Conservation (phyloP, 306 rosid species). For the Prunus fruticosa region DNA sequence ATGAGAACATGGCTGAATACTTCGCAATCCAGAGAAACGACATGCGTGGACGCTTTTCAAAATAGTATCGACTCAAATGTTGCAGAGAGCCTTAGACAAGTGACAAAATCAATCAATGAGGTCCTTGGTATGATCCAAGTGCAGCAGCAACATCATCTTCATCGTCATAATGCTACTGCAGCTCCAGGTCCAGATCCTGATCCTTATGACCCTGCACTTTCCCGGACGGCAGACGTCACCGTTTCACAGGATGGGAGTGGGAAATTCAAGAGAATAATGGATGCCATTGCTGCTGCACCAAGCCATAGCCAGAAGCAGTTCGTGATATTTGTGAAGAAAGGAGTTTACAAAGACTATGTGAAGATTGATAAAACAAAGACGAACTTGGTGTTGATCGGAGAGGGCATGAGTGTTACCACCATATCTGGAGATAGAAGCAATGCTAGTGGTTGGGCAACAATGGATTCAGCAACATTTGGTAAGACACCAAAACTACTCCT, state of each 20-base stretch:
- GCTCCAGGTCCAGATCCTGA: no score
- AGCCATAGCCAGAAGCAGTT: not conserved
- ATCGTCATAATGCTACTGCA: not conserved
- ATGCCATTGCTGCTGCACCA: conserved; percentile 10
- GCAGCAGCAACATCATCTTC: not conserved
- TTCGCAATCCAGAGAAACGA: not conserved
- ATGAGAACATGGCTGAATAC: conserved; percentile 2
- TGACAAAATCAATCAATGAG: not conserved
- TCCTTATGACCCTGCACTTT: not conserved
- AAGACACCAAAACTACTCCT: not conserved
- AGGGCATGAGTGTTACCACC: conserved; percentile 12
- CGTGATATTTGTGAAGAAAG: conserved; percentile 11
- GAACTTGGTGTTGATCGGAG: conserved; percentile 14
- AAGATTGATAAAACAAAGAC: not conserved
- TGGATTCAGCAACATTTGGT: conserved; percentile 11
- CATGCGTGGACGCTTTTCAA: not conserved
- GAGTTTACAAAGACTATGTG: conserved; percentile 13
- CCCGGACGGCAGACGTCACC: not conserved
- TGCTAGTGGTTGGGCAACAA: not conserved
- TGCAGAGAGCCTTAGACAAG: not conserved
- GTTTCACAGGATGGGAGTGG: not conserved
- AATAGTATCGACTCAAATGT: not conserved
- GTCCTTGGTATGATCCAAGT: not conserved
- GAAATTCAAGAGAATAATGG: conserved; percentile 8
- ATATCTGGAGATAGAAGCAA: not conserved